Evolutionary conservation across 805 yeast species (phyloP), one percentile per base, ranked within the genome.

Genomic region (Yarrowia divulgata): DNA sequence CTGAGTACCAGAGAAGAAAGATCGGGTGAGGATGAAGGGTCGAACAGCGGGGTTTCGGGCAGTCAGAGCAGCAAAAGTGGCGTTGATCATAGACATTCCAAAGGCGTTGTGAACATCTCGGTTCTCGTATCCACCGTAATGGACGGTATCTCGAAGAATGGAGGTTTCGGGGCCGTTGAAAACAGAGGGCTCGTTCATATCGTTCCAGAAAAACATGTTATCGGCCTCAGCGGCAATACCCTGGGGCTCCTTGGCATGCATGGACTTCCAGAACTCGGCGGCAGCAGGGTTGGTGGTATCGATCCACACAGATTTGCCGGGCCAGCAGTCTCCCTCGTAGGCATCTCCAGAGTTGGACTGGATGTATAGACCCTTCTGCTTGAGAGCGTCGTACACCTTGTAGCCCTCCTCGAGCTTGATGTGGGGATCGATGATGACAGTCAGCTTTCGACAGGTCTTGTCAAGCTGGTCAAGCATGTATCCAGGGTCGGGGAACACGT

Each of bases 121-220:
- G 76, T 94, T 97, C 77, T 95, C 98, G 87, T 88, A 88, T 18
- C 87, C 85, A 3, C 92, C 97, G 75, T 81, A 84, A 73, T 94
- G 97, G 46, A 93, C 74, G 29, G 85, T 79, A 77, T 93, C 97
- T 73, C 90, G 90, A 42, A 96, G 97, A 23, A 95, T 87, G 0
- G 96, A 81, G 0, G 97, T 92, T 77, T 95, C 99, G 0, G 98
- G 97, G 1, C 98, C 99, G 73, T 89, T 86, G 77, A 95, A 95
- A 6, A 95, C 89, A 0, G 98, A 91, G 0, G 98, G 98, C 79
- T 95, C 99, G 79, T 90, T 91, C 99, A 95, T 95, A 77, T 95
- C 99, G 78, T 94, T 95, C 99, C 99, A 95, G 19, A 95, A 80
- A 74, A 89, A 89, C 58, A 92, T 78, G 75, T 95, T 95, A 14